Evolutionary conservation across 257 asterid genomes (phyloP).

Genomic region (Perilla frutescens): DNA sequence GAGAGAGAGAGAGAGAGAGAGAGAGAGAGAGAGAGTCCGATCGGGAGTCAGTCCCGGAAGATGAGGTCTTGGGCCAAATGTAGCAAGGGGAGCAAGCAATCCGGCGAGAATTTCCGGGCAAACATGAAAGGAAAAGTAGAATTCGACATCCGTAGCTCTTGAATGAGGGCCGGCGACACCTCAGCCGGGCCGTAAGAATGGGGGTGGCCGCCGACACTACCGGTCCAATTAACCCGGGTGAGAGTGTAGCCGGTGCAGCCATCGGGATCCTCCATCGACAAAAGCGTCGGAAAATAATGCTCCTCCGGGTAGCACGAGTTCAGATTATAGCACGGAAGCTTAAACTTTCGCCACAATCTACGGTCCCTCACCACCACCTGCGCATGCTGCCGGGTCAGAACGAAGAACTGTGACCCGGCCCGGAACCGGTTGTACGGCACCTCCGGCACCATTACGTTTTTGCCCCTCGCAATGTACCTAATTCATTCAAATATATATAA

Average conservation of each 20-base stretch:
- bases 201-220: conserved; percentile 68
- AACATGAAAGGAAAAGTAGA: conserved; percentile 58
- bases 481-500: too few relatives aligned
- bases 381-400: conserved; percentile 57
- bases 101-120: conserved; percentile 75
- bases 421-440: conserved; percentile 59
- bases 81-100: conserved; percentile 70
- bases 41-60: conserved; percentile 51
- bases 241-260: conserved; percentile 62
- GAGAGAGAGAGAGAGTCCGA: not conserved
- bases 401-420: conserved; percentile 78
- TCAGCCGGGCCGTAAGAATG: conserved; percentile 59
- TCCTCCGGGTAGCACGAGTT: conserved; percentile 81
- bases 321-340: conserved; percentile 54
- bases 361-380: conserved; percentile 57
- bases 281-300: conserved; percentile 76
- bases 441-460: conserved; percentile 64
- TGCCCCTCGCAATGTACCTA: conserved; percentile 66
- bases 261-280: conserved; percentile 83
- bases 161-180: conserved; percentile 54
- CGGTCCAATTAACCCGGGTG: conserved; percentile 85
- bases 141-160: conserved; percentile 52
- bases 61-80: conserved; percentile 53
- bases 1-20: too few relatives aligned
- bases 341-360: conserved; percentile 70